Percentiles rank a stretch among this genome's conserved stretches.
Evolutionary conservation across 495 filamentous ascomycete genomes (phyloP).

Genomic region (Penicillium cosmopolitanum): DNA sequence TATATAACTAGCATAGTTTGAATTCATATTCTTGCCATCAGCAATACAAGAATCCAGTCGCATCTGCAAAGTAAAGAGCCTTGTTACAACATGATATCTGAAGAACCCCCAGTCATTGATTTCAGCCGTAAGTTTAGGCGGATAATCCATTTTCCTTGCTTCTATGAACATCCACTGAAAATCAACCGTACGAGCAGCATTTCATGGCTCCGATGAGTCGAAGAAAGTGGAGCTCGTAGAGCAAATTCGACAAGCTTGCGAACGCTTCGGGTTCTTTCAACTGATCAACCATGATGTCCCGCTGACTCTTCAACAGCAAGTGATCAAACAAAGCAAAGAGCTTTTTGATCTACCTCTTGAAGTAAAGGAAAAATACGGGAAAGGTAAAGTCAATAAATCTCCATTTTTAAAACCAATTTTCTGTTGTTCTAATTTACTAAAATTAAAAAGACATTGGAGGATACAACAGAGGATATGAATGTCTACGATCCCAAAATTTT

Average conservation of each 20-base stretch:
- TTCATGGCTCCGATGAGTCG: conserved; percentile 15
- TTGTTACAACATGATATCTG: background rate
- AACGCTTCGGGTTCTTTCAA: conserved; percentile 80
- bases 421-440: background rate
- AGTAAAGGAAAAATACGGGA: conserved; percentile 41
- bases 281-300: conserved; percentile 78
- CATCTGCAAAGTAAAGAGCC: background rate
- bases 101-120: conserved; percentile 26
- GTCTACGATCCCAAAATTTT: conserved; percentile 45
- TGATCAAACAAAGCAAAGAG: conserved; percentile 65
- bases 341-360: conserved; percentile 79
- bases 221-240: conserved; percentile 12
- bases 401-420: conserved; percentile 4
- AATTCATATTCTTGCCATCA: background rate
- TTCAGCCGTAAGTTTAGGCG: conserved; percentile 15
- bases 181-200: conserved; percentile 14
- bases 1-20: background rate
- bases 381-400: conserved; percentile 12
- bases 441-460: conserved; percentile 18
- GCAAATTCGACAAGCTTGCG: conserved; percentile 23
- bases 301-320: conserved; percentile 63
- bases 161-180: background rate
- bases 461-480: conserved; percentile 46
- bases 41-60: background rate
- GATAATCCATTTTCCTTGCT: background rate